phyloP scores from a whole-genome alignment of 1,284 basidiomycete genomes.

The Mycosarcoma maydis region DNA sequence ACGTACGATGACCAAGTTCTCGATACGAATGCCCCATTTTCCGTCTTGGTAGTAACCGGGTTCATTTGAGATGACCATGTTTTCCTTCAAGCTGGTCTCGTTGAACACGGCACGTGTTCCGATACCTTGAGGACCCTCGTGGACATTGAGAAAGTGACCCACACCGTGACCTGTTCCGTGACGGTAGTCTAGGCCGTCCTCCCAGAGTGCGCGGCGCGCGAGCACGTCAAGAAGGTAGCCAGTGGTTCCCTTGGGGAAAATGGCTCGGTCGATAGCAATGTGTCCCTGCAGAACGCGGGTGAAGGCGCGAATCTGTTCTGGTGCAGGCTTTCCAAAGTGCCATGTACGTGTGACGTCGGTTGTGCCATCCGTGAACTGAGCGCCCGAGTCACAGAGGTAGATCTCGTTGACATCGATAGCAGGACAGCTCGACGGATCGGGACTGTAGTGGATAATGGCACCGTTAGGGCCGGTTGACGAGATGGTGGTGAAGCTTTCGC shows the following conservation, averaged over 20 bases:
- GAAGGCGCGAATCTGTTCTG: conserved; percentile 85
- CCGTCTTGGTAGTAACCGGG: conserved; percentile 95
- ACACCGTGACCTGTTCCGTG: conserved; percentile 67
- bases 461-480: conserved; percentile 86
- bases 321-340: conserved; percentile 88
- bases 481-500: conserved; percentile 90
- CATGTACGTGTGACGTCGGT: conserved; percentile 86
- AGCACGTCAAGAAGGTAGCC: conserved; percentile 81
- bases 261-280: conserved; percentile 84
- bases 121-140: conserved; percentile 66
- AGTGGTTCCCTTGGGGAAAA: conserved; percentile 89
- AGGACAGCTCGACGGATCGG: conserved; percentile 79
- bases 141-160: conserved; percentile 62
- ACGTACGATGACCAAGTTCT: conserved; percentile 71
- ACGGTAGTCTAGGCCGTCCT: conserved; percentile 81
- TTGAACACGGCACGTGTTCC: conserved; percentile 63
- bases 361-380: conserved; percentile 90
- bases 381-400: conserved; percentile 93
- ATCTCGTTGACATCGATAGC: conserved; percentile 72
- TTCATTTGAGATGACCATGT: conserved; percentile 69
- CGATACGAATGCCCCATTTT: conserved; percentile 89
- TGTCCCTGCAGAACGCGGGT: conserved; percentile 96
- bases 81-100: conserved; percentile 63
- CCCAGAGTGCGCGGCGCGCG: conserved; percentile 85
- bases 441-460: conserved; percentile 94